Evolutionary conservation across 495 filamentous ascomycete species (phyloP), one percentile per base, ranked within the genome.

Genomic region (Penicillium taxi): DNA sequence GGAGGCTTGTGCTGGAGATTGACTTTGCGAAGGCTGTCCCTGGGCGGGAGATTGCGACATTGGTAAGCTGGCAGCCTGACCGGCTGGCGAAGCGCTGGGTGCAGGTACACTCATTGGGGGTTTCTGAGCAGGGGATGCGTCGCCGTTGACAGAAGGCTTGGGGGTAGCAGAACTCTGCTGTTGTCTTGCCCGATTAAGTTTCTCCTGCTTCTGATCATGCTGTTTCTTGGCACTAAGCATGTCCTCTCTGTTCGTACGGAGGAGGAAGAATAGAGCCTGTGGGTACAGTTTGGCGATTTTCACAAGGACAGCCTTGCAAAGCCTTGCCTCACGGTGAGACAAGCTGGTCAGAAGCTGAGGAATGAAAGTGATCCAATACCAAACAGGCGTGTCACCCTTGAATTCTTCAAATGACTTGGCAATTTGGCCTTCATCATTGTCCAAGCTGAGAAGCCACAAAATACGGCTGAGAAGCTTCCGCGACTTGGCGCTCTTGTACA

Each of bases 341-440:
- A 96, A 68, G 35, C 87, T 89, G 26, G 82, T 85, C 18, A 99
- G 72, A 26, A 99, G 75, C 55, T 99, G 93, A 15, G 93, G 93
- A 46, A 99, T 96, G 57, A 88, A 99, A 0, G 91, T 96, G 39
- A 96, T 96, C 93, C 93, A 99, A 60, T 96, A 96, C 93, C 93
- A 99, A 12, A 91, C 82, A 1, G 86, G 88, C 5, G 82, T 87
- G 25, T 99, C 93, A 27, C 88, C 93, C 66, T 95, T 95, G 66
- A 85, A 96, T 41, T 84, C 82, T 42, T 93, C 85, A 45, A 94
- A 96, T 6, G 86, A 81, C 36, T 76, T 63, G 3, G 82, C 78
- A 32, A 99, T 80, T 18, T 70, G 77, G 26, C 82, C 85, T 48
- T 84, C 84, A 0, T 84, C 71, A 45, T 95, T 85, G 52, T 99